phyloP scores from a whole-genome alignment of 768 basidiomycete species.

The Postia placenta region DNA sequence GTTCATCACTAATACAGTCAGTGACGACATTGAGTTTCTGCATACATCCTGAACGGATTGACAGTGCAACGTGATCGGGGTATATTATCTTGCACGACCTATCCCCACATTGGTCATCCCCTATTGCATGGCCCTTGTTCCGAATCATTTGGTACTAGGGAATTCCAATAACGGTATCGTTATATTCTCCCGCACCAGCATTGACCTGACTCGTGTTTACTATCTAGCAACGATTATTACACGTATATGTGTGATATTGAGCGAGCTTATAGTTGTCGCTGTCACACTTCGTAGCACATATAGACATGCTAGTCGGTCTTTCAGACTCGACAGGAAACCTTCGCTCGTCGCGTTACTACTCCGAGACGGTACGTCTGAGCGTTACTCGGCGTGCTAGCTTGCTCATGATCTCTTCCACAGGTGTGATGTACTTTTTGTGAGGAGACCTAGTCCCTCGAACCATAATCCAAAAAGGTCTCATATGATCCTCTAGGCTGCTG shows the following conservation, averaged over 20 bases:
- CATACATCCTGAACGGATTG: background rate
- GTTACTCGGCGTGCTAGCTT: background rate
- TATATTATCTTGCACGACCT: background rate
- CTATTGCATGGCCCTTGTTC: too few relatives aligned
- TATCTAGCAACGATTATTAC: background rate
- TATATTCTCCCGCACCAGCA: background rate
- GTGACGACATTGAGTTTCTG: background rate
- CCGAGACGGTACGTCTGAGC: constrained; percentile 1
- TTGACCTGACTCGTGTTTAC: too few relatives aligned
- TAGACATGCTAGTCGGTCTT: too few relatives aligned
- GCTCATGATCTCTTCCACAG: background rate
- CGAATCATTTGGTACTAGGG: background rate
- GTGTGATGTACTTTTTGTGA: constrained; percentile 2
- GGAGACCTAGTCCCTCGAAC: too few relatives aligned
- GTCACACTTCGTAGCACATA: background rate
- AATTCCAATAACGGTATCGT: background rate
- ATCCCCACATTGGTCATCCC: too few relatives aligned
- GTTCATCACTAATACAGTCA: background rate
- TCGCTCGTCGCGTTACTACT: background rate
- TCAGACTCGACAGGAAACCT: background rate
- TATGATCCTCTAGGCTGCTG: background rate
- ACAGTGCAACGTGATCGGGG: too few relatives aligned
- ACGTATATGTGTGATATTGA: background rate
- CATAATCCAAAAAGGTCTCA: background rate
- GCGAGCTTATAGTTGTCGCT: background rate